phyloP scores from a whole-genome alignment of 2,329 filamentous ascomycete genomes.

The Xylaria digitata region DNA sequence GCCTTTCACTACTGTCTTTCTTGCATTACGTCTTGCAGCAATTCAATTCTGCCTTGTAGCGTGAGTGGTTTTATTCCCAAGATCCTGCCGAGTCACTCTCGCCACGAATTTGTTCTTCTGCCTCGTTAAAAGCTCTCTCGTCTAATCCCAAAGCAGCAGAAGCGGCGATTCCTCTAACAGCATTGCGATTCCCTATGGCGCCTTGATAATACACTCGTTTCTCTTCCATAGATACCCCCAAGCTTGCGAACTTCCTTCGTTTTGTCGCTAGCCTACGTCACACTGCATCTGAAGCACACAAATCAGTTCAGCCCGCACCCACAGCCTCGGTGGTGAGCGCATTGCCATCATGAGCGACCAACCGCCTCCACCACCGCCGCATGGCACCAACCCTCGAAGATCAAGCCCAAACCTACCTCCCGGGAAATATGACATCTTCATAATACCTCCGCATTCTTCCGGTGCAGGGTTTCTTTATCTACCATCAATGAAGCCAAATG shows the following conservation, averaged over 20 bases:
- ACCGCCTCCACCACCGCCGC: slow-evolving; percentile 85
- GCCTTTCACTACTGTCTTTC: slow-evolving; percentile 15
- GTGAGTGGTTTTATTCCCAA: slow-evolving; percentile 11
- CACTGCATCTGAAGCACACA: slow-evolving; percentile 45
- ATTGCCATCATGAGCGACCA: slow-evolving; percentile 65
- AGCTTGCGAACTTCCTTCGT: slow-evolving; percentile 1
- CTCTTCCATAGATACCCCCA: slow-evolving; percentile 21
- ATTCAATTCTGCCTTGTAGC: slow-evolving; percentile 1
- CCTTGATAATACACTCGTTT: slow-evolving; percentile 52
- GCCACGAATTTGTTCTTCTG: slow-evolving; percentile 5
- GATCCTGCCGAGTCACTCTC: background rate
- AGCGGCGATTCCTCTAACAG: slow-evolving; percentile 44
- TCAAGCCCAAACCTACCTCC: slow-evolving; percentile 74
- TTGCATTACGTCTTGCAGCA: slow-evolving; percentile 24
- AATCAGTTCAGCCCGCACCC: slow-evolving; percentile 29
- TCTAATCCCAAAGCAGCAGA: slow-evolving; percentile 18
- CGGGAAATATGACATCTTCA: slow-evolving; percentile 97
- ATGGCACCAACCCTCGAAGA: slow-evolving; percentile 80
- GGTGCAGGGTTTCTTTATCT: slow-evolving; percentile 93
- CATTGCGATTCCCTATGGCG: slow-evolving; percentile 51
- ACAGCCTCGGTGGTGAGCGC: slow-evolving; percentile 59
- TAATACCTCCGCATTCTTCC: slow-evolving; percentile 91
- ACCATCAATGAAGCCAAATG: slow-evolving; percentile 85
- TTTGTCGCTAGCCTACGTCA: slow-evolving; percentile 13
- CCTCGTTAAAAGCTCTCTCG: slow-evolving; percentile 17